Evolutionary conservation across 768 basidiomycete genomes (phyloP).

Genomic region (Macrolepiota dolichaula): DNA sequence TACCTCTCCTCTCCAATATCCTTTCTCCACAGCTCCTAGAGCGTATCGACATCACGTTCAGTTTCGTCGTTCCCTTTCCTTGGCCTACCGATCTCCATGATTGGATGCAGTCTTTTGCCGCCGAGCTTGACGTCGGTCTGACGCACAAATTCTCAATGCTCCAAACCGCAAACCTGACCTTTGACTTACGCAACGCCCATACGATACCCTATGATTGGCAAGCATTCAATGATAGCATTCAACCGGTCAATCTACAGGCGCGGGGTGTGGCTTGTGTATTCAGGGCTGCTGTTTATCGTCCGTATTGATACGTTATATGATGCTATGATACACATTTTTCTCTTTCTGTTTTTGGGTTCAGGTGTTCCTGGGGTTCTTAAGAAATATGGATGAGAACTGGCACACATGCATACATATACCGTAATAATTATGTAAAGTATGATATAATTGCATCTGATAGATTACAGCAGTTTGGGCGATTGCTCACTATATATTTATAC

Average conservation of each 20-base stretch:
- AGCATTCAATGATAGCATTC: not conserved
- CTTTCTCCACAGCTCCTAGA: conserved; percentile 2
- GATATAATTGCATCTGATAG: not conserved
- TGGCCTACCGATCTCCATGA: conserved; percentile 6
- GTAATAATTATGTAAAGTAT: conserved; percentile 1
- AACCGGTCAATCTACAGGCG: not conserved
- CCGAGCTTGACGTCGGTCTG: not conserved
- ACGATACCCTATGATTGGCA: conserved; percentile 5
- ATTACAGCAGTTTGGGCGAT: too few relatives aligned
- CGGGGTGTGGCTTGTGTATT: conserved; percentile 3
- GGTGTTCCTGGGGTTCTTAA: not conserved
- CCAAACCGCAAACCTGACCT: not conserved
- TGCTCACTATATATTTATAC: too few relatives aligned
- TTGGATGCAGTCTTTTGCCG: conserved; percentile 6
- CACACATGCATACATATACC: not conserved
- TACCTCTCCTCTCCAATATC: conserved; percentile 4
- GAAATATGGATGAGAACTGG: not conserved
- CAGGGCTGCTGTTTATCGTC: conserved; percentile 2
- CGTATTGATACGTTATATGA: not conserved
- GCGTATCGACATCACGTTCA: conserved; percentile 1
- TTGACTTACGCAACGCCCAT: conserved; percentile 5
- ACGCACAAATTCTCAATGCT: not conserved
- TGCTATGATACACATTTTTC: not conserved
- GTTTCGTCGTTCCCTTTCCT: conserved; percentile 9
- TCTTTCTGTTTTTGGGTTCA: not conserved